Conservation (phyloP, 2,329 filamentous ascomycete genomes). For the Zymoseptoria passerinii region DNA sequence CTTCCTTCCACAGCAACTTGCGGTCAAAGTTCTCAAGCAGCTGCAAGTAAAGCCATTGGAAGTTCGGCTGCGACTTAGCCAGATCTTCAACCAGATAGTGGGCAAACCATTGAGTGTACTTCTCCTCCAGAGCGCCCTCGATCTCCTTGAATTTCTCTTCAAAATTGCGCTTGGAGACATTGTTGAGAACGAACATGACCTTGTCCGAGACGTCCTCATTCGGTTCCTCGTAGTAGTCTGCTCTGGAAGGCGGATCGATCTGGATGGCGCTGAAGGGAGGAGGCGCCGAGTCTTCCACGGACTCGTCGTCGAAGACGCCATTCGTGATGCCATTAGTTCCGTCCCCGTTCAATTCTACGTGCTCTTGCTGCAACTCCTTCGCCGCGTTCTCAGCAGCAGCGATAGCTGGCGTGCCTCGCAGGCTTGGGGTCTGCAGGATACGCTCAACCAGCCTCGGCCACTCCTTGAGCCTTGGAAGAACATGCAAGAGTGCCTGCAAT, state of each 20-base stretch:
- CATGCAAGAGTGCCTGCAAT: conserved; percentile 84
- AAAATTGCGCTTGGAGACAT: conserved; percentile 84
- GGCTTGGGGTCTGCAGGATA: conserved; percentile 68
- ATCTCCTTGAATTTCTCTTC: conserved; percentile 77
- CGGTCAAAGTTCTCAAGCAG: conserved; percentile 77
- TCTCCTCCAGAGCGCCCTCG: conserved; percentile 65
- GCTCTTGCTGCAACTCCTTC: conserved; percentile 24
- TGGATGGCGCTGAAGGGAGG: conserved; percentile 72
- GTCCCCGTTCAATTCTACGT: conserved; percentile 23
- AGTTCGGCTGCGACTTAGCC: conserved; percentile 95
- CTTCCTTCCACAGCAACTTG: conserved; percentile 71
- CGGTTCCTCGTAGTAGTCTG: conserved; percentile 68
- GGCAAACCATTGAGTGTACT: conserved; percentile 94
- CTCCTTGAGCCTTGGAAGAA: conserved; percentile 73
- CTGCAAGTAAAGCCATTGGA: conserved; percentile 85
- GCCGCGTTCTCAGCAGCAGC: conserved; percentile 24
- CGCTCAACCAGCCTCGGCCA: conserved; percentile 94
- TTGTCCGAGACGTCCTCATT: conserved; percentile 80
- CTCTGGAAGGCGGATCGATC: conserved; percentile 58
- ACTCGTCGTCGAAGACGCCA: conserved; percentile 58
- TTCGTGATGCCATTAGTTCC: conserved; percentile 53
- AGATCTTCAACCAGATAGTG: conserved; percentile 90
- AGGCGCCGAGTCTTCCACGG: conserved; percentile 50
- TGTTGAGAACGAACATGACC: conserved; percentile 93
- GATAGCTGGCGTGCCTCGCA: conserved; percentile 64